Percentiles rank a stretch among this genome's conserved stretches.
Evolutionary conservation across 1,284 basidiomycete genomes (phyloP).

Genomic region (Leccinum griseonigrum): DNA sequence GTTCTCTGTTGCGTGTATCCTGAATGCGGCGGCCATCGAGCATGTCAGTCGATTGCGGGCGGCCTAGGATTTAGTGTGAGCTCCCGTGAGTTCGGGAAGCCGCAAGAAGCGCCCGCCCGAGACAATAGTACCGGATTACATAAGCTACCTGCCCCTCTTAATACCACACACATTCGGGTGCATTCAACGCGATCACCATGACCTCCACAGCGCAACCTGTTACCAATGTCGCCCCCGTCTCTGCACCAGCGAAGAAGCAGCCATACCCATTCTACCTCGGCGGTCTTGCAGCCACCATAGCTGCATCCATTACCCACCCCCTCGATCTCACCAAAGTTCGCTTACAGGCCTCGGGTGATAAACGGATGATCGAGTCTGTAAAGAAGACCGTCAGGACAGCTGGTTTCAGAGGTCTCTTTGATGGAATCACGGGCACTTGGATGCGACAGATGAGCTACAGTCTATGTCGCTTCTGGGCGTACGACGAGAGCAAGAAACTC

Average conservation of each 20-base stretch:
- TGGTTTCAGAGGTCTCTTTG: slow-evolving; percentile 76
- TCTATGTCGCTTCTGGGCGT: slow-evolving; percentile 90
- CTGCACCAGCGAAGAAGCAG: slow-evolving; percentile 34
- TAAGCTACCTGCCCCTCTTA: slow-evolving; percentile 18
- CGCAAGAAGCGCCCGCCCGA: not conserved
- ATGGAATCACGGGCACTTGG: slow-evolving; percentile 88
- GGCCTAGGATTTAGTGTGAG: slow-evolving; percentile 3
- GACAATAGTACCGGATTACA: slow-evolving; percentile 9
- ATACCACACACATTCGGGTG: slow-evolving; percentile 9
- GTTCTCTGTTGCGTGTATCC: no score
- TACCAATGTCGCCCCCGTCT: slow-evolving; percentile 8
- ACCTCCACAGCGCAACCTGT: slow-evolving; percentile 14
- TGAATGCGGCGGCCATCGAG: not conserved
- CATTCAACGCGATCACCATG: slow-evolving; percentile 14
- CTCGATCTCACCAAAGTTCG: slow-evolving; percentile 88
- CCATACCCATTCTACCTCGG: slow-evolving; percentile 53
- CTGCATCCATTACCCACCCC: slow-evolving; percentile 46
- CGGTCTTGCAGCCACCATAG: slow-evolving; percentile 36
- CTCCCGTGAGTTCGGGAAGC: not conserved
- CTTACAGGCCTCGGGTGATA: slow-evolving; percentile 84
- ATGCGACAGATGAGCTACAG: slow-evolving; percentile 93
- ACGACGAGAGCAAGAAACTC: slow-evolving; percentile 86
- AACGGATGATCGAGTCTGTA: slow-evolving; percentile 78
- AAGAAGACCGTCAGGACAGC: slow-evolving; percentile 74
- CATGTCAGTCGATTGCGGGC: not conserved